phyloP scores from a whole-genome alignment of 2,329 filamentous ascomycete species.

The Colletotrichum nymphaeae region DNA sequence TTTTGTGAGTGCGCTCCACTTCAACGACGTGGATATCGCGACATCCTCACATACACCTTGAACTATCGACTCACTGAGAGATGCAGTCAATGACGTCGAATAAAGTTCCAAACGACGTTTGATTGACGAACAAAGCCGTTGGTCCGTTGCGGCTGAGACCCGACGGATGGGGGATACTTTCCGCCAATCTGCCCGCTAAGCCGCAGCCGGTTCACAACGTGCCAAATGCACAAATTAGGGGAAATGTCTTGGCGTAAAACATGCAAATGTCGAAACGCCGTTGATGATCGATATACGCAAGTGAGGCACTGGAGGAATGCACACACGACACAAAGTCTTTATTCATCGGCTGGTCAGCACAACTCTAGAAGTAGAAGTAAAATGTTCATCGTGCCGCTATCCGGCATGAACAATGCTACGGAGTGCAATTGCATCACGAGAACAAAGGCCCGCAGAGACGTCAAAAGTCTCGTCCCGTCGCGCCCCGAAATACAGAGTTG shows the following conservation, averaged over 20 bases:
- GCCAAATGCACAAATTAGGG: background rate
- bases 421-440: background rate
- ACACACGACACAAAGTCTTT: background rate
- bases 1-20: too few species aligned
- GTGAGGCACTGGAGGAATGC: background rate
- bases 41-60: too few species aligned
- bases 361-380: too few species aligned
- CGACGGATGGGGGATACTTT: background rate
- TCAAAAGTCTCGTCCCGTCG: background rate
- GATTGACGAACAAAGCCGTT: background rate
- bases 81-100: background rate
- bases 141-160: background rate
- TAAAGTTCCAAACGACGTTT: background rate
- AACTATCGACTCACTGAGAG: too few species aligned
- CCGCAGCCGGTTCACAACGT: background rate
- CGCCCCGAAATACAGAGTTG: background rate
- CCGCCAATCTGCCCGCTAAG: background rate
- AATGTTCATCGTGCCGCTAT: background rate
- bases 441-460: background rate
- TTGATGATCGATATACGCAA: background rate
- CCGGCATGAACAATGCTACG: background rate
- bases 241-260: background rate
- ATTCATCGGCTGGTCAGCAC: background rate
- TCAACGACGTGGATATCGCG: too few species aligned
- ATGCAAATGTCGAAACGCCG: too few species aligned